These are phyloP conservation scores for Colletotrichum melonis DNA, from an alignment of 2,329 filamentous ascomycete genomes.

Conservation along the genomic window DNA sequence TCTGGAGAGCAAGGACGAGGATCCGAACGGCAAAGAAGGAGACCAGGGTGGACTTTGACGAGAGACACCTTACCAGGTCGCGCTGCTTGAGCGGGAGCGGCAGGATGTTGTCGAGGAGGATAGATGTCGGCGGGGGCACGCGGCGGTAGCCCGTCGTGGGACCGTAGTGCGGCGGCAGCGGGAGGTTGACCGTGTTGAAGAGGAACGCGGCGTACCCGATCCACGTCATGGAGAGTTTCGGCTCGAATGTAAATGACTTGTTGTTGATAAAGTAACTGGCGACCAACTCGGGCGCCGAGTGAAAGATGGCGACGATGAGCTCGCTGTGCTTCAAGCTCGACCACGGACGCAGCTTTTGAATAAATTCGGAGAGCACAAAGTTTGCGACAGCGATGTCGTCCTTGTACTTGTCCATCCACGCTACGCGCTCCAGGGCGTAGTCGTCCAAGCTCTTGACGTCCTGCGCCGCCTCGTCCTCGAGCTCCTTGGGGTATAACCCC, in stretches of 20 bases:
- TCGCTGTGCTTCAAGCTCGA: constrained; percentile 84
- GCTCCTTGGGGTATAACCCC: constrained; percentile 86
- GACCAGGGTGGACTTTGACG: constrained; percentile 80
- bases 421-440: constrained; percentile 75
- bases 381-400: constrained; percentile 82
- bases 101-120: constrained; percentile 87
- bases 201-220: constrained; percentile 92
- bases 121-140: constrained; percentile 80
- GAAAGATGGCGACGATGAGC: constrained; percentile 83
- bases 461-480: constrained; percentile 59
- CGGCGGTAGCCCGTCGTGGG: constrained; percentile 70
- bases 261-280: constrained; percentile 88
- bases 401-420: constrained; percentile 76
- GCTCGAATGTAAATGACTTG: constrained; percentile 85
- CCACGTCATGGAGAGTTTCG: constrained; percentile 93
- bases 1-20: constrained; percentile 81
- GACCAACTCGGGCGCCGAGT: constrained; percentile 84
- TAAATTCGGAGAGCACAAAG: constrained; percentile 80
- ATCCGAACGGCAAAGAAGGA: constrained; percentile 87
- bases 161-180: constrained; percentile 79
- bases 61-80: constrained; percentile 81
- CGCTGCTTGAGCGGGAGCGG: constrained; percentile 86
- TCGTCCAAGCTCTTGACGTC: constrained; percentile 60
- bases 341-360: constrained; percentile 84
- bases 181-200: constrained; percentile 81